Percentiles rank a stretch among this genome's conserved stretches.
phyloP scores from a whole-genome alignment of 345 rosid species.

The Gynandropsis gynandra region DNA sequence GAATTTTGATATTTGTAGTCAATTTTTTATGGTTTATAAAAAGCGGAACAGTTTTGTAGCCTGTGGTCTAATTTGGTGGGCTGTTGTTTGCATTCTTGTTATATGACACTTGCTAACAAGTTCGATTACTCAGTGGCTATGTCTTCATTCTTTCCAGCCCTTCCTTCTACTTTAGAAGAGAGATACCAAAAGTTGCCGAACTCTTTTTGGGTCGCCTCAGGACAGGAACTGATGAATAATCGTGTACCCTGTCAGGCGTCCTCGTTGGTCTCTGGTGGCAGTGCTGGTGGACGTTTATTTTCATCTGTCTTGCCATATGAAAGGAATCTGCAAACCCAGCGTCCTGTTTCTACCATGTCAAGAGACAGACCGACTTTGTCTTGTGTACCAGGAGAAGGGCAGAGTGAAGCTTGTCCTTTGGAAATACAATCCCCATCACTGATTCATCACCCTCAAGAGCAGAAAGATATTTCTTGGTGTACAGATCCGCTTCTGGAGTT shows the following conservation, averaged over 20 bases:
- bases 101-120: slow-evolving; percentile 19
- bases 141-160: slow-evolving; percentile 42
- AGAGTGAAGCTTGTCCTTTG: slow-evolving; percentile 24
- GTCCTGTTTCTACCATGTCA: slow-evolving; percentile 16
- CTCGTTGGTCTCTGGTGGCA: slow-evolving; percentile 29
- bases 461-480: slow-evolving; percentile 44
- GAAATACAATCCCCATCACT: slow-evolving; percentile 32
- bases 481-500: slow-evolving; percentile 43
- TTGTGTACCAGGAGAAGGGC: slow-evolving; percentile 26
- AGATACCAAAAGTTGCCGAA: slow-evolving; percentile 34
- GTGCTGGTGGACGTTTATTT: slow-evolving; percentile 19
- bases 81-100: slow-evolving; percentile 12
- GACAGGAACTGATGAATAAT: slow-evolving; percentile 39
- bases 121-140: slow-evolving; percentile 26
- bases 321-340: slow-evolving; percentile 17
- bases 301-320: slow-evolving; percentile 23
- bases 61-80: slow-evolving; percentile 1
- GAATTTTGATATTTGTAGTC: slow-evolving; percentile 1
- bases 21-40: background rate
- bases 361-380: slow-evolving; percentile 21
- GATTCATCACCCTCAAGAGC: slow-evolving; percentile 32
- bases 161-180: slow-evolving; percentile 29
- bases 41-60: too few species aligned
- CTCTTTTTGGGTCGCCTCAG: slow-evolving; percentile 38
- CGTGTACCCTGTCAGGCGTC: slow-evolving; percentile 30